Base-by-base conservation (phyloP, 768 basidiomycete genomes). In the Naematelia encephala region DNA sequence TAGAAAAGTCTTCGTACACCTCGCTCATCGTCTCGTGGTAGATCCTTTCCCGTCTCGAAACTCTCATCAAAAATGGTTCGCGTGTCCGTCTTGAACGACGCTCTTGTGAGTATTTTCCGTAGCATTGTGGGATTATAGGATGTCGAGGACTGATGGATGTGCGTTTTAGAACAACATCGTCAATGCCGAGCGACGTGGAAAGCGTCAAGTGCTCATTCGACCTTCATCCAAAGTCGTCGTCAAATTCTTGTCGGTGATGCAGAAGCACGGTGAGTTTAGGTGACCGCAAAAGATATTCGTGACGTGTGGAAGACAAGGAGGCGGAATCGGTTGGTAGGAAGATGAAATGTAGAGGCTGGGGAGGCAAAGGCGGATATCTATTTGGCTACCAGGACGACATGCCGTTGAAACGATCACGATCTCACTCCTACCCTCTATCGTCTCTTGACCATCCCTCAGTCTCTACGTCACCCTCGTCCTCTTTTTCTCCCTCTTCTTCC, bases 121-220 rank as follows among this genome's bases (percentile, higher is more conserved):
- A n/a, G n/a, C n/a, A n/a, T n/a, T n/a, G n/a, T n/a, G 21, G 22
- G 25, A 21, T 48, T 8, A 42, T 46, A 26, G 46, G 4, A 51
- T 57, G 12, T 19, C 23, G 14, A 28, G 26, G 26, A 29, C n/a
- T 28, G n/a, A n/a, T n/a, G n/a, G n/a, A n/a, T n/a, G n/a, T n/a
- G n/a, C n/a, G n/a, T n/a, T n/a, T n/a, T n/a, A 74, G 69, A 97
- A 94, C 86, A 94, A 90, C 85, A 96, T 97, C 69, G 91, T 96
- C 86, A 99, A 99, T 70, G 96, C 96, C 76, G 96, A 98, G 83
- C 91, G 91, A 78, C 90, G 92, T 76, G 96, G 96, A 75, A 99
- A 99, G 84, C 91, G 96, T 74, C 96, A 99, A 82, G 96, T 99
- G 63, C 87, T 99, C 72, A 85, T 99, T 80, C 87, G 94, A 51